These are phyloP conservation scores for Diaporthe sp. DNA, from an alignment of 2,329 filamentous ascomycete genomes.

Conservation along the genomic window DNA sequence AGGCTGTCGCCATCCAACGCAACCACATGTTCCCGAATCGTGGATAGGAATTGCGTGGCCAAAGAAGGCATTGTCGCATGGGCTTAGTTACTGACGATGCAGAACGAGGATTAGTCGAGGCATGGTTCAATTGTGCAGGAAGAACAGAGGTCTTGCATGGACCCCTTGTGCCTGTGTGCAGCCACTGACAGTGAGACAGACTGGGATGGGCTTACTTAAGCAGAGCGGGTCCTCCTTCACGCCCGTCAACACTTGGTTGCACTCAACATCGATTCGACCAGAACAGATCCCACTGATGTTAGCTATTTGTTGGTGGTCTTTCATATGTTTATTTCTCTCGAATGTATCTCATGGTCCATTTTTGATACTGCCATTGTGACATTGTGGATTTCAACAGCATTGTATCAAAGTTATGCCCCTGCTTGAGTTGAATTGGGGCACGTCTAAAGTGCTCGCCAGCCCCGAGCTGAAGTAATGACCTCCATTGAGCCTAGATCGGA, in stretches of 20 bases:
- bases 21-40: constrained; percentile 73
- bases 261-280: neutral
- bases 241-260: neutral
- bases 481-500: neutral
- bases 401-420: neutral
- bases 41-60: constrained; percentile 76
- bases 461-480: neutral
- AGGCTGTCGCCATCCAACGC: constrained; percentile 75
- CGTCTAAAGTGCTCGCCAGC: neutral
- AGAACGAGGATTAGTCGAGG: neutral
- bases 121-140: neutral
- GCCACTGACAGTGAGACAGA: neutral
- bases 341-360: neutral
- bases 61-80: constrained; percentile 66
- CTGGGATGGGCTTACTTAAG: constrained; percentile 9
- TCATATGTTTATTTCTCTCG: too few relatives aligned
- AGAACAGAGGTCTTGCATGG: neutral
- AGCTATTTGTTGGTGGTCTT: neutral
- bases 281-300: neutral
- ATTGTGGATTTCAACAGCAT: neutral
- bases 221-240: neutral
- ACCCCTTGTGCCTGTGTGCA: neutral
- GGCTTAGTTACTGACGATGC: neutral
- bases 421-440: neutral
- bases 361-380: neutral